Percentiles rank a stretch among this genome's conserved stretches.
Conservation (phyloP, 148 eudicot genomes). For the Persicaria tinctoria region DNA sequence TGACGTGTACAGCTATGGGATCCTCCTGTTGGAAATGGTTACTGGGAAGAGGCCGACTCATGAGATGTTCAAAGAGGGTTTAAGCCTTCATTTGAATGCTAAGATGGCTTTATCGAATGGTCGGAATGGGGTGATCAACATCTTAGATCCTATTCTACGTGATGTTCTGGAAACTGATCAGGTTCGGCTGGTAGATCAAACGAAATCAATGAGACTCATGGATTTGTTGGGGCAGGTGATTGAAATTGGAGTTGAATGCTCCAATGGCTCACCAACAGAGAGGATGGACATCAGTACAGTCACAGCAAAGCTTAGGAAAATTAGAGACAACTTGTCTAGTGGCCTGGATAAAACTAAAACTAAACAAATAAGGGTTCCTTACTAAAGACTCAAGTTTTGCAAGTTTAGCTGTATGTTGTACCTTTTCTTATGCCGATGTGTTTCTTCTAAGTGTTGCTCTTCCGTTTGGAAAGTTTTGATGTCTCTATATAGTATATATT, state of each 20-base stretch:
- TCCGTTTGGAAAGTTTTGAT: no score
- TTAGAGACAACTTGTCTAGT: background rate
- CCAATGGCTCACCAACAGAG: background rate
- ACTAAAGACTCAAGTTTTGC: no score
- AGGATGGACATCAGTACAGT: background rate
- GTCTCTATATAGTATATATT: no score
- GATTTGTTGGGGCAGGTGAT: background rate
- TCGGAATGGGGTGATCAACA: background rate
- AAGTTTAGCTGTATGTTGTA: no score
- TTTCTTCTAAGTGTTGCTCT: no score
- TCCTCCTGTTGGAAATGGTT: conserved; percentile 16
- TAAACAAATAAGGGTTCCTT: no score
- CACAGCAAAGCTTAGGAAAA: background rate
- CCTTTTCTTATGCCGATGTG: no score
- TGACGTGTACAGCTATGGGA: conserved; percentile 16
- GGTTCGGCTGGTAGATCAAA: background rate
- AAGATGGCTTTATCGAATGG: background rate
- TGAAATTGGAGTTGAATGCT: conserved; percentile 4
- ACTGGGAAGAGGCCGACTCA: conserved; percentile 22
- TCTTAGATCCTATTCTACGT: background rate
- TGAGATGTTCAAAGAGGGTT: conserved; percentile 11
- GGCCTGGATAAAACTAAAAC: background rate
- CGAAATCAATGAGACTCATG: background rate
- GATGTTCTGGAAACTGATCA: background rate
- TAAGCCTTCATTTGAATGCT: background rate